Conservation (phyloP, 1,284 basidiomycete species). For the Sphaerobolus stellatus region DNA sequence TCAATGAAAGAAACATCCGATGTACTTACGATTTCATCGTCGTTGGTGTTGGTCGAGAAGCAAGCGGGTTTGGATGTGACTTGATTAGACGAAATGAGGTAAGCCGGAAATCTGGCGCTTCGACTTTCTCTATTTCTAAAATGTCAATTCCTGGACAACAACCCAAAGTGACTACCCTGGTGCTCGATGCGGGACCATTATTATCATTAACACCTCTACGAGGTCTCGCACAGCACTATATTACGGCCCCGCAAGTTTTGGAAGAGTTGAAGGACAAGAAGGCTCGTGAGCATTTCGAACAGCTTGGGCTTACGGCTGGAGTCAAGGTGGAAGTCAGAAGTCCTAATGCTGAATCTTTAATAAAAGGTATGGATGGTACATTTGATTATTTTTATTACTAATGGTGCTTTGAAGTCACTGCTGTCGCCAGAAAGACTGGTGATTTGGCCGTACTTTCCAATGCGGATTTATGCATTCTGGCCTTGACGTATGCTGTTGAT, state of each 20-base stretch:
- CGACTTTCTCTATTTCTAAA: too few species aligned
- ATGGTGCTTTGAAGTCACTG: slow-evolving; percentile 60
- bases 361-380: slow-evolving; percentile 60
- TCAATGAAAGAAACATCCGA: background rate
- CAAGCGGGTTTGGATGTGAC: background rate
- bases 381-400: slow-evolving; percentile 15
- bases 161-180: slow-evolving; percentile 63
- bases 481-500: slow-evolving; percentile 82
- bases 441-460: slow-evolving; percentile 93
- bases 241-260: slow-evolving; percentile 88
- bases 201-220: slow-evolving; percentile 83
- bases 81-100: background rate
- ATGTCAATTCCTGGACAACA: too few species aligned
- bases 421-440: slow-evolving; percentile 94
- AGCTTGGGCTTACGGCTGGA: slow-evolving; percentile 69
- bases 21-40: background rate
- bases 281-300: slow-evolving; percentile 82
- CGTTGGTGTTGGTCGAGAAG: slow-evolving; percentile 2
- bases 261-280: slow-evolving; percentile 85
- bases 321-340: slow-evolving; percentile 73
- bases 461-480: slow-evolving; percentile 89
- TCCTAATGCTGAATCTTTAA: slow-evolving; percentile 71
- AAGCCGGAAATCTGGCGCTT: background rate
- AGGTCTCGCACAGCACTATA: slow-evolving; percentile 77
- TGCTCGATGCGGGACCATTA: slow-evolving; percentile 91